These are phyloP conservation scores for Kluyveromyces siamensis DNA, from an alignment of 805 yeast genomes.

Conservation along the genomic window DNA sequence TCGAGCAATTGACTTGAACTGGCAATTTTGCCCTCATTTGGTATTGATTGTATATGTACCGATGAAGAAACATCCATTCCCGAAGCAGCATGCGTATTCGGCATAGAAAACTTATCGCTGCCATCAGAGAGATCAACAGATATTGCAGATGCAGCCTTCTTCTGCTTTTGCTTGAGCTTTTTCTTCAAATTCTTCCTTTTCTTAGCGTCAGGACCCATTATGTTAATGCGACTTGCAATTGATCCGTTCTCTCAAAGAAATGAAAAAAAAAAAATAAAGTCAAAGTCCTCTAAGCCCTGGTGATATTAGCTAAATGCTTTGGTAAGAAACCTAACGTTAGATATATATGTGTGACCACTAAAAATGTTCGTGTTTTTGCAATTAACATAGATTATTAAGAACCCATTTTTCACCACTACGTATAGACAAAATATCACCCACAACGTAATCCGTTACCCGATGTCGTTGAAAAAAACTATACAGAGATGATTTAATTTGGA, in stretches of 20 bases:
- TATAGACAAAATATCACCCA: not conserved
- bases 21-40: not conserved
- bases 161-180: conserved; percentile 26
- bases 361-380: not conserved
- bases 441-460: not conserved
- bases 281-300: not conserved
- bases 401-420: not conserved
- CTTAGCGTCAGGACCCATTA: conserved; percentile 27
- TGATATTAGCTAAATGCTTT: not conserved
- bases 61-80: not conserved
- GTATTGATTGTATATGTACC: not conserved
- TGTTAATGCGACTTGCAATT: not conserved
- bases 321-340: not conserved
- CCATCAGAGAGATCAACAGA: not conserved
- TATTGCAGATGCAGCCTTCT: conserved; percentile 16
- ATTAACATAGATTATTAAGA: not conserved
- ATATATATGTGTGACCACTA: too few species aligned
- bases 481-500: not conserved
- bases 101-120: not conserved
- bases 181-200: conserved; percentile 29
- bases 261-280: not conserved
- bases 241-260: not conserved
- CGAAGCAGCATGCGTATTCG: not conserved
- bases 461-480: not conserved
- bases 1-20: not conserved